Evolutionary conservation across 1,284 basidiomycete genomes (phyloP).

Genomic region (Paramarasmius palmivorus): DNA sequence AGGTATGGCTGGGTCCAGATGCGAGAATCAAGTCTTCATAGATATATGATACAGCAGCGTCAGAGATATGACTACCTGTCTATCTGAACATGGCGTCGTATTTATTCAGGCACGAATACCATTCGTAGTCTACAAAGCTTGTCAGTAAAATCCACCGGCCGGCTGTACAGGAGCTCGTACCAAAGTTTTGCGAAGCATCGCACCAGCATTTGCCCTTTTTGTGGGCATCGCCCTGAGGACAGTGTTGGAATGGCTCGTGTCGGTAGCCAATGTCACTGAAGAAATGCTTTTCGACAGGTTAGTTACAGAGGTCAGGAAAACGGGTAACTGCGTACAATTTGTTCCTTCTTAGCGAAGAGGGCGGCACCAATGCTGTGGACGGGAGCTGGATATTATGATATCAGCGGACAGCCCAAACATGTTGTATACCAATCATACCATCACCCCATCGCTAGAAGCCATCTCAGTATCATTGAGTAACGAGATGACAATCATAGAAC

Average conservation of each 20-base stretch:
- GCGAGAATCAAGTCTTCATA: not conserved
- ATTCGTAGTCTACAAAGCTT: conserved; percentile 59
- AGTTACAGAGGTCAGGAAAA: conserved; percentile 1
- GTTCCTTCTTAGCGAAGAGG: conserved; percentile 77
- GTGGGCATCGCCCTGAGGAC: conserved; percentile 63
- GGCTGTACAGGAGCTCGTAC: conserved; percentile 33
- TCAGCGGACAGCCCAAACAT: not conserved
- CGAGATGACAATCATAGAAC: conserved; percentile 6
- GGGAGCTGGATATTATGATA: conserved; percentile 20
- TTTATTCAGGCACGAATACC: conserved; percentile 78
- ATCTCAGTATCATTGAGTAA: conserved; percentile 5
- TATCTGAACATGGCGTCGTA: conserved; percentile 64
- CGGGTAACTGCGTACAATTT: conserved; percentile 49
- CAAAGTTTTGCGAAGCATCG: conserved; percentile 62
- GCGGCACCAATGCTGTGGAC: conserved; percentile 82
- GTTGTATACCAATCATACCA: conserved; percentile 38
- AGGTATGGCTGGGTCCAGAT: not conserved
- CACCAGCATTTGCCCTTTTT: conserved; percentile 70
- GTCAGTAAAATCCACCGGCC: conserved; percentile 11
- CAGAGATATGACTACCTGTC: conserved; percentile 7
- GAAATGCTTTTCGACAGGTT: conserved; percentile 56
- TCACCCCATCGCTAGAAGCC: conserved; percentile 78
- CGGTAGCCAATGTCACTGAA: conserved; percentile 68
- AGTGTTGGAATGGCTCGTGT: conserved; percentile 82
- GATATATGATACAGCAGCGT: not conserved